Conservation (phyloP, 345 rosid species). For the Lepidium didymum region DNA sequence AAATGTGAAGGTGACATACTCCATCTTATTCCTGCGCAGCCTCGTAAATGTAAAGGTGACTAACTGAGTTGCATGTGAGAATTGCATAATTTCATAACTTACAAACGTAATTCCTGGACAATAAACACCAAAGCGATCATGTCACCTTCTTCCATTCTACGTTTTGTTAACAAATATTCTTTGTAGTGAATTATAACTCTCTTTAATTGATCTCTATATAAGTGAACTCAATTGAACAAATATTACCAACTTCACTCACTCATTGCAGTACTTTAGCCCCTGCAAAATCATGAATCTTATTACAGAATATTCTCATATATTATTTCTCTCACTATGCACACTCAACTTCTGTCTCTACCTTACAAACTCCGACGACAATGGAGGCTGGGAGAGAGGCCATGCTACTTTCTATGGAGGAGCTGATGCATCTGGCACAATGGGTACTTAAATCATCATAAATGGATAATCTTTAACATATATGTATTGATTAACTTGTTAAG, state of each 20-base stretch:
- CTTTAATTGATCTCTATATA: not conserved
- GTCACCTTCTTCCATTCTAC: not conserved
- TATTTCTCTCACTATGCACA: constrained; percentile 13
- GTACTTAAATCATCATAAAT: constrained; percentile 1
- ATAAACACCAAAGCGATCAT: not conserved
- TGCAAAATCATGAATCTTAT: constrained; percentile 22
- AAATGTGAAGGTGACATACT: too few relatives aligned
- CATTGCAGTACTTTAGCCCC: not conserved
- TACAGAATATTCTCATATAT: not conserved
- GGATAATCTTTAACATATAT: not conserved
- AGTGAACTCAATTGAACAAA: constrained; percentile 1
- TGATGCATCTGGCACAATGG: constrained; percentile 32
- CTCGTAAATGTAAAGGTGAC: too few relatives aligned
- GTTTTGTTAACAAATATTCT: not conserved
- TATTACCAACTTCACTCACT: not conserved
- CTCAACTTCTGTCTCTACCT: not conserved
- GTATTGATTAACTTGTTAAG: not conserved
- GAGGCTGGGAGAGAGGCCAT: constrained; percentile 26
- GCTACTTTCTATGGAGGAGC: constrained; percentile 31
- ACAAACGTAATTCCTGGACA: constrained; percentile 5
- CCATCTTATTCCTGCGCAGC: too few relatives aligned
- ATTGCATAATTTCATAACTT: constrained; percentile 4
- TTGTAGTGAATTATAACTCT: not conserved
- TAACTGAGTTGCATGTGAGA: constrained; percentile 22
- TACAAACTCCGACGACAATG: constrained; percentile 5